A percentile compares a stretch with the other conserved stretches of the same genome.
phyloP scores from a whole-genome alignment of 306 rosid species.

The Comarum palustre region DNA sequence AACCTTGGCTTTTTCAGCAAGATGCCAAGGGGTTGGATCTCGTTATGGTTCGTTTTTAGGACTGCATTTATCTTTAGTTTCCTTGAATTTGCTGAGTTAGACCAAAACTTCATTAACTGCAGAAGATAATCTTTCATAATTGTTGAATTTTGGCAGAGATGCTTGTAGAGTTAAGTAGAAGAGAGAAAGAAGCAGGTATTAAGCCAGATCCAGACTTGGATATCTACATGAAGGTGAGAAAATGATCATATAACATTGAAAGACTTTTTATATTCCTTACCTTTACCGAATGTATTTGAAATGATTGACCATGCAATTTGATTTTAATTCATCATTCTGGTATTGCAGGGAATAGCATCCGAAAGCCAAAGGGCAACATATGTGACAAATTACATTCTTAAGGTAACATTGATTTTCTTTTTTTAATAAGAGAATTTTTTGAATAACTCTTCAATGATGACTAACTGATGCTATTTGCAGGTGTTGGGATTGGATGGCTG shows the following conservation, averaged over 20 bases:
- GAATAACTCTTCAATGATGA: neutral
- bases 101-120: neutral
- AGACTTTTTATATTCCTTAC: neutral
- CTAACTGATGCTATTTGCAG: conserved; percentile 20
- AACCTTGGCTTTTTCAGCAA: conserved; percentile 23
- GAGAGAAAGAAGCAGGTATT: conserved; percentile 21
- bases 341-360: conserved; percentile 3
- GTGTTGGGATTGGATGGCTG: conserved; percentile 48
- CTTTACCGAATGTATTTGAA: neutral
- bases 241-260: neutral
- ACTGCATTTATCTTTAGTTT: neutral
- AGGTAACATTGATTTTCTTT: conserved; percentile 8
- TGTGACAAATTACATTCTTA: conserved; percentile 20
- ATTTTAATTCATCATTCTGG: neutral
- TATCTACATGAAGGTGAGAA: conserved; percentile 27
- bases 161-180: conserved; percentile 21
- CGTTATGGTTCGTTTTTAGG: conserved; percentile 22
- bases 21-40: conserved; percentile 27
- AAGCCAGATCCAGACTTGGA: conserved; percentile 27
- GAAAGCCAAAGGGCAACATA: conserved; percentile 11
- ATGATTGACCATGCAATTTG: neutral
- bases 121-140: neutral
- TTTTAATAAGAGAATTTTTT: neutral
- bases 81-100: neutral
- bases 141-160: conserved; percentile 3